These are phyloP conservation scores for Boletellus emodensis DNA, from an alignment of 768 basidiomycete genomes.

Conservation along the genomic window DNA sequence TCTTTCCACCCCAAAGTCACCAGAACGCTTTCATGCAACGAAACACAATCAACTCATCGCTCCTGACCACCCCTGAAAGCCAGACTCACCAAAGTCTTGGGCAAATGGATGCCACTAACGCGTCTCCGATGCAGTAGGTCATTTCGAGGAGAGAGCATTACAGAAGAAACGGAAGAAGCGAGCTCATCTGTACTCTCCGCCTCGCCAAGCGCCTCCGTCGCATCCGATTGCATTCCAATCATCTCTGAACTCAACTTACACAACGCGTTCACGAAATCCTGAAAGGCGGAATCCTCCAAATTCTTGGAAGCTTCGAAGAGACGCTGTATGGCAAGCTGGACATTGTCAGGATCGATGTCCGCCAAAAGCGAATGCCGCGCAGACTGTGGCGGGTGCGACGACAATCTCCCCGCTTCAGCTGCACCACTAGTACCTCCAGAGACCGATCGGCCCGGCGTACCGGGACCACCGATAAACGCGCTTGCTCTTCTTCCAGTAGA, in stretches of 20 bases:
- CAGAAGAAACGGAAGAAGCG: conserved; percentile 26
- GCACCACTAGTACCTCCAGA: conserved; percentile 27
- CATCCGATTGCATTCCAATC: conserved; percentile 79
- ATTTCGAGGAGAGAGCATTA: conserved; percentile 38
- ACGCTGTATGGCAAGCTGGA: conserved; percentile 70
- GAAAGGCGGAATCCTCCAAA: conserved; percentile 79
- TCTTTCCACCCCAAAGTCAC: conserved; percentile 91
- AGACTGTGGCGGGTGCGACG: conserved; percentile 21
- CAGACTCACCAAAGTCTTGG: conserved; percentile 64
- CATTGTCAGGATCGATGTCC: conserved; percentile 72
- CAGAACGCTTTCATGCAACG: conserved; percentile 56
- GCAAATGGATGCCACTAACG: conserved; percentile 86
- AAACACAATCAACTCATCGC: neutral
- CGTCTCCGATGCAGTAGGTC: conserved; percentile 57
- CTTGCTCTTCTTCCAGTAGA: conserved; percentile 32
- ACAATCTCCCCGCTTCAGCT: conserved; percentile 16
- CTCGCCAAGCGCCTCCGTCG: conserved; percentile 22
- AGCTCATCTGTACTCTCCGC: conserved; percentile 33
- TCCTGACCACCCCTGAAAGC: neutral
- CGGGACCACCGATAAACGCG: conserved; percentile 30
- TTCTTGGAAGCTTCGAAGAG: conserved; percentile 85
- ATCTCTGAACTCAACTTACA: conserved; percentile 89
- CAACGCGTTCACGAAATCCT: conserved; percentile 69
- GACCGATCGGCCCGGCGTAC: conserved; percentile 36
- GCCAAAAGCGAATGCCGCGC: conserved; percentile 57